Base-by-base conservation (phyloP, 192 early-diverging fungal genomes). In the Umbelopsis isabellina region DNA sequence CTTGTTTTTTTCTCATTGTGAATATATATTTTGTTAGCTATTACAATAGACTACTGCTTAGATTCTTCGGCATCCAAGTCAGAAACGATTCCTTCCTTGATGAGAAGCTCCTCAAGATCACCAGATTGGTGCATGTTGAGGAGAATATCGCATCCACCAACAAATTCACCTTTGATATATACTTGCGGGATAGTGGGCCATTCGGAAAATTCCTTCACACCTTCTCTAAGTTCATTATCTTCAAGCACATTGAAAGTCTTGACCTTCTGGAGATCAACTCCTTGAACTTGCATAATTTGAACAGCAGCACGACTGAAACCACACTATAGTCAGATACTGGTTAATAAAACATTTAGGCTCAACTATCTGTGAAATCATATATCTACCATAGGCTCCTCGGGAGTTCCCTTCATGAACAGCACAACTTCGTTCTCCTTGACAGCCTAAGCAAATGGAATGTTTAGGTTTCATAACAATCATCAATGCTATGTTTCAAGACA, bases 181-280 rank as follows among this genome's bases (percentile, higher is more conserved):
- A 98, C 91, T 83, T 98, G 97, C 22, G 97, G 97, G 76, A 98
- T 93, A 48, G 97, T 98, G 18, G 95, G 97, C 97, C 97, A 98
- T 67, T 74, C 71, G 10, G 66, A 69, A 86, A 91, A 98, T 83
- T 97, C 95, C 79, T 98, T 98, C 79, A 97, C 91, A 55, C 94
- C 95, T 27, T 86, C 81, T 72, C 97, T 88, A 49, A 98, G 85
- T 46, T 95, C 94, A 35, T 91, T 89, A 75, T 98, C 95, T 46
- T 92, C 91, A 49, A 97, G 79, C 37, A 96, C 91, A 80, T 97
- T 91, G 71, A 94, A 89, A 37, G 88, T 85, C 69, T 86, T 87
- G 68, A 94, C 85, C 67, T 91, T 84, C 25, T 75, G 68, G 66
- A 84, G 76, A 70, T 94, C 85, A 45, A 97, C 93, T 70, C 94